Percentiles rank a stretch among this genome's conserved stretches.
Evolutionary conservation across 495 filamentous ascomycete species (phyloP).

Genomic region (Podospora sp.): DNA sequence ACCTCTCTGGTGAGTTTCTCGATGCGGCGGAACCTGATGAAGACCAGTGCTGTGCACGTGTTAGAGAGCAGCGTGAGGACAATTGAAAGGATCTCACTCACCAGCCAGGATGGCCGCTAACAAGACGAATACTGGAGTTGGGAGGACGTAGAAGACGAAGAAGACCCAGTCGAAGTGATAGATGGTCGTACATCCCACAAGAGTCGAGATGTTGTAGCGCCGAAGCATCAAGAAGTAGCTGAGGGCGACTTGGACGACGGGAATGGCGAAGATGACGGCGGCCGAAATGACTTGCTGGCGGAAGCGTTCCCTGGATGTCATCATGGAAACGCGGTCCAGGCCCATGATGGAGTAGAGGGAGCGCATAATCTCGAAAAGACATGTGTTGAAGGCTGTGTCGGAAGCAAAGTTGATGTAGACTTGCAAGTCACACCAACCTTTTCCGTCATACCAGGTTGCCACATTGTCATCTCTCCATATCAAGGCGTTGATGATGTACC

Average conservation of each 20-base stretch:
- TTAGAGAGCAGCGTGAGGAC: neutral
- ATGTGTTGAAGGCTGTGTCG: constrained; percentile 63
- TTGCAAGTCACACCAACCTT: constrained; percentile 81
- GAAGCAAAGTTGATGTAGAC: constrained; percentile 59
- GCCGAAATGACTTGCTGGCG: constrained; percentile 61
- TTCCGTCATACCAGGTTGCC: constrained; percentile 68
- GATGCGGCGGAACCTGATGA: constrained; percentile 69
- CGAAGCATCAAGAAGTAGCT: constrained; percentile 69
- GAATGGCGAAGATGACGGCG: constrained; percentile 68
- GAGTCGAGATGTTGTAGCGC: constrained; percentile 73
- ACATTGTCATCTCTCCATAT: constrained; percentile 80
- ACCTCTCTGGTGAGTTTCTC: constrained; percentile 61
- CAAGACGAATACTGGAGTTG: constrained; percentile 66
- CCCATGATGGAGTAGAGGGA: constrained; percentile 74
- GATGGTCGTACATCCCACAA: constrained; percentile 70
- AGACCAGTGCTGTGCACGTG: constrained; percentile 58
- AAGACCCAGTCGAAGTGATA: constrained; percentile 72
- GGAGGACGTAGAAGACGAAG: constrained; percentile 66
- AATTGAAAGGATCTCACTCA: constrained; percentile 49
- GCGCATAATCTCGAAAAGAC: constrained; percentile 73
- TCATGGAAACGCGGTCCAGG: constrained; percentile 54
- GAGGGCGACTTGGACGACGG: constrained; percentile 63
- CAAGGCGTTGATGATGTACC: constrained; percentile 73
- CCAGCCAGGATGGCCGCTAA: constrained; percentile 69
- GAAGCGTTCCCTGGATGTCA: constrained; percentile 54